phyloP scores from a whole-genome alignment of 768 basidiomycete genomes.

The Leccinum longicurvipes region DNA sequence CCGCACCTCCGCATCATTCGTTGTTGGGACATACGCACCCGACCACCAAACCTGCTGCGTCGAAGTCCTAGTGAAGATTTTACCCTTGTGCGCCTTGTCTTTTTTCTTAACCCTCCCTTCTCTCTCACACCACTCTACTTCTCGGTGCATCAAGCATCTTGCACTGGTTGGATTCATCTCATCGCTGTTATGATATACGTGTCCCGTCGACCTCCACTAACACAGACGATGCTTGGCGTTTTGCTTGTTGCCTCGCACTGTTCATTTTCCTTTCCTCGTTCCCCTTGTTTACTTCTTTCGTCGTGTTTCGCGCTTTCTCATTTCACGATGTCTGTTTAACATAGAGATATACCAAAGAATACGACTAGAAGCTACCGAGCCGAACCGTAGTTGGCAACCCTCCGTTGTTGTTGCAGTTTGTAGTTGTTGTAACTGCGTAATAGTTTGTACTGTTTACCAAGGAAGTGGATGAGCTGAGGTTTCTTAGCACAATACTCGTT shows the following conservation, averaged over 20 bases:
- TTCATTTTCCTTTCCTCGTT: background rate
- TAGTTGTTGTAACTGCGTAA: background rate
- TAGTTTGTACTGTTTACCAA: background rate
- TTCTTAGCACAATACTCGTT: too few species aligned
- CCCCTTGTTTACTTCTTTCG: background rate
- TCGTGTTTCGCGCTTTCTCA: background rate
- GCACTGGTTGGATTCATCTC: constrained; percentile 8
- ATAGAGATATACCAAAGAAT: constrained; percentile 26
- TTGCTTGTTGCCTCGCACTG: background rate
- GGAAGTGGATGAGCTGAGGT: background rate
- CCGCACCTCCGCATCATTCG: constrained; percentile 29
- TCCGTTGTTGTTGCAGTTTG: background rate
- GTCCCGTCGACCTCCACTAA: constrained; percentile 1
- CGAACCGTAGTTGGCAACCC: background rate
- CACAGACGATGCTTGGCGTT: constrained; percentile 4
- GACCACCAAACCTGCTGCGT: constrained; percentile 10
- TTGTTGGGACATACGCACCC: background rate
- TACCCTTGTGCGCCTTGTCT: background rate
- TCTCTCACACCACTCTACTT: background rate
- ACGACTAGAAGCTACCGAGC: constrained; percentile 12
- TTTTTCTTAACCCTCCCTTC: background rate
- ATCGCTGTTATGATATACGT: constrained; percentile 1
- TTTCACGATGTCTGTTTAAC: constrained; percentile 4
- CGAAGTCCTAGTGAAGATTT: constrained; percentile 6
- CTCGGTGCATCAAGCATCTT: background rate